Evolutionary conservation across 306 rosid species (phyloP).

Genomic region (Erythrophleum fordii): DNA sequence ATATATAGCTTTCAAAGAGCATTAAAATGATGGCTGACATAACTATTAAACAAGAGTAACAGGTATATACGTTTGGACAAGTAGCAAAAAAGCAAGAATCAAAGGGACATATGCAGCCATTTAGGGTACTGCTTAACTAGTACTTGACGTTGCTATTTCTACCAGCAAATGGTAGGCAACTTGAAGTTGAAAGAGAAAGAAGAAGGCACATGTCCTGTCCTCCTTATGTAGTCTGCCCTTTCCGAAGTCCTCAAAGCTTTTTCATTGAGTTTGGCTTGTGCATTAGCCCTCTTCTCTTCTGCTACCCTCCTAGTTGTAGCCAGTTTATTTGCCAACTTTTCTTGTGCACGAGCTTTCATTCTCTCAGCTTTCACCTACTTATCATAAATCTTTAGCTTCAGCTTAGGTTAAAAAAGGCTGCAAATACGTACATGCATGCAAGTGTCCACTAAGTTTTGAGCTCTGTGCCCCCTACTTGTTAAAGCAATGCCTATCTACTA

Average conservation of each 20-base stretch:
- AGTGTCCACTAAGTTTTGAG: not conserved
- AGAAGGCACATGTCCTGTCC: conserved; percentile 90
- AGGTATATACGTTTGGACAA: not conserved
- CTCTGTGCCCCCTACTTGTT: not conserved
- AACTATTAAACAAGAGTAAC: too few species aligned
- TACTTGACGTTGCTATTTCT: conserved; percentile 32
- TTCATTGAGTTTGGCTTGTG: conserved; percentile 78
- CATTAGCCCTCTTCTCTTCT: conserved; percentile 84
- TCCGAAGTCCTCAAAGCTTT: conserved; percentile 77
- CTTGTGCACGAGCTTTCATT: conserved; percentile 80
- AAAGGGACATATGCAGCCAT: not conserved
- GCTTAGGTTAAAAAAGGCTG: conserved; percentile 2
- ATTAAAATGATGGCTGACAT: too few species aligned
- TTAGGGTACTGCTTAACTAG: not conserved
- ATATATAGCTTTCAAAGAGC: too few species aligned
- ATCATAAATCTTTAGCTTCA: not conserved
- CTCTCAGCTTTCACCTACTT: conserved; percentile 86
- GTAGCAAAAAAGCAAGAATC: not conserved
- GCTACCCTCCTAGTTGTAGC: conserved; percentile 76
- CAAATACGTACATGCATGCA: not conserved
- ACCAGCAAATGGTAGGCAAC: conserved; percentile 91
- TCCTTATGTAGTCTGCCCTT: conserved; percentile 80
- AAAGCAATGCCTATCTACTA: too few species aligned
- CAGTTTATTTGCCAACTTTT: conserved; percentile 67
- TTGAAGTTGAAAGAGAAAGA: conserved; percentile 72